These are phyloP conservation scores for Chrysopogon serrulatus DNA, from an alignment of 176 grass and related monocot genomes.

Conservation along the genomic window DNA sequence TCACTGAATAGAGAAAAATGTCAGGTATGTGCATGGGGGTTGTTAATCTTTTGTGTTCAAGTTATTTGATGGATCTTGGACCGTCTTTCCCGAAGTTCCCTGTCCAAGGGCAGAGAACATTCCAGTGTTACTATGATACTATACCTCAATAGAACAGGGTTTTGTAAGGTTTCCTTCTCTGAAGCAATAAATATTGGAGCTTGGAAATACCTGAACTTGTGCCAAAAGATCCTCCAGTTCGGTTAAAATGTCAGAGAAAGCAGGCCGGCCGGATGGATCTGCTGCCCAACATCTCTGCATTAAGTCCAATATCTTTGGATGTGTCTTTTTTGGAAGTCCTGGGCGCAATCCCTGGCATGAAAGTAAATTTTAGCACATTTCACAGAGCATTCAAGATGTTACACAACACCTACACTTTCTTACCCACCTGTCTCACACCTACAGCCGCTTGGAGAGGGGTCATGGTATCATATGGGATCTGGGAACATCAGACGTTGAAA, in stretches of 20 bases:
- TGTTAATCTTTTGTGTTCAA: slow-evolving; percentile 19
- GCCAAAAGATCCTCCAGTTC: slow-evolving; percentile 82
- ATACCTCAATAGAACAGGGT: not conserved
- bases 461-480: slow-evolving; percentile 97
- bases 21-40: slow-evolving; percentile 39
- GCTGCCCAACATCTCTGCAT: slow-evolving; percentile 89
- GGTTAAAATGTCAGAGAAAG: slow-evolving; percentile 62
- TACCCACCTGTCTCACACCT: slow-evolving; percentile 81
- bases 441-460: slow-evolving; percentile 96
- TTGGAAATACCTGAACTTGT: slow-evolving; percentile 62
- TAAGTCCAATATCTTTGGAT: slow-evolving; percentile 70
- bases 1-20: slow-evolving; percentile 19
- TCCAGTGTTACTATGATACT: not conserved
- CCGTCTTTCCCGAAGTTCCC: slow-evolving; percentile 30
- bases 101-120: not conserved
- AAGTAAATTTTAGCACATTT: slow-evolving; percentile 3
- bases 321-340: slow-evolving; percentile 48
- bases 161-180: not conserved
- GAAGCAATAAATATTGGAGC: not conserved
- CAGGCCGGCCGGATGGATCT: slow-evolving; percentile 59
- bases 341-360: slow-evolving; percentile 79
- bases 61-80: slow-evolving; percentile 12
- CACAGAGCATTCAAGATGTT: not conserved
- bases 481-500: slow-evolving; percentile 7
- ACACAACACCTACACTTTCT: not conserved